Percentiles rank a stretch among this genome's conserved stretches.
These are phyloP conservation scores for Platanthera guangdongensis DNA, from an alignment of 106 monocot species.

Conservation along the genomic window DNA sequence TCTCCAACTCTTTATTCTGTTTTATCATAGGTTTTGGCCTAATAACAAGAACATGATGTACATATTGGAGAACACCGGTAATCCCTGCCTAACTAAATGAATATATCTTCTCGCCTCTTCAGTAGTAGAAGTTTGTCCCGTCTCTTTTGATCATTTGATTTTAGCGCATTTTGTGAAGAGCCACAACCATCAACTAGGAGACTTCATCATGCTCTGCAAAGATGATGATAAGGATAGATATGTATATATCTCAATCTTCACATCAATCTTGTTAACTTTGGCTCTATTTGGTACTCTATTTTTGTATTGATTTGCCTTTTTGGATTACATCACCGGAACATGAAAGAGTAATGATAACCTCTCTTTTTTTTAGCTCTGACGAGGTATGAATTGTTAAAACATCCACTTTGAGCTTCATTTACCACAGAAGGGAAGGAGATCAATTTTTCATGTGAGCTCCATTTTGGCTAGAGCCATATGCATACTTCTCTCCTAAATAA, in stretches of 20 bases:
- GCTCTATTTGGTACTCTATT: not conserved
- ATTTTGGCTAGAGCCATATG: too few species aligned
- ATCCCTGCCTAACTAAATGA: not conserved
- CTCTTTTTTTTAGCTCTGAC: too few species aligned
- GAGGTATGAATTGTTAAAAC: too few species aligned
- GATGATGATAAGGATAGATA: constrained; percentile 61
- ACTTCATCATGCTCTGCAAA: constrained; percentile 75
- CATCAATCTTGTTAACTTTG: not conserved
- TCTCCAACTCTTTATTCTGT: not conserved
- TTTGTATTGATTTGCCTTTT: not conserved
- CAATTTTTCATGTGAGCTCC: too few species aligned
- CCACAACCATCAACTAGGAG: constrained; percentile 66
- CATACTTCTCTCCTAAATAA: too few species aligned
- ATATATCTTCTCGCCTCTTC: not conserved
- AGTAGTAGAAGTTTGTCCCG: not conserved
- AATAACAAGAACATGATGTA: constrained; percentile 97
- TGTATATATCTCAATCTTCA: constrained; percentile 25
- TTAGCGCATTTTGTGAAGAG: constrained; percentile 57
- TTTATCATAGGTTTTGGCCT: constrained; percentile 61
- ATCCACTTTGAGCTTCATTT: too few species aligned
- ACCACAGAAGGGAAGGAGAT: too few species aligned
- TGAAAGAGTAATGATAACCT: too few species aligned
- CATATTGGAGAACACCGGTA: constrained; percentile 78
- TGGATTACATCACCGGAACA: too few species aligned
- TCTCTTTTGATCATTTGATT: not conserved